Evolutionary conservation across 805 yeast species (phyloP).

Genomic region (Ogataea haglerorum): DNA sequence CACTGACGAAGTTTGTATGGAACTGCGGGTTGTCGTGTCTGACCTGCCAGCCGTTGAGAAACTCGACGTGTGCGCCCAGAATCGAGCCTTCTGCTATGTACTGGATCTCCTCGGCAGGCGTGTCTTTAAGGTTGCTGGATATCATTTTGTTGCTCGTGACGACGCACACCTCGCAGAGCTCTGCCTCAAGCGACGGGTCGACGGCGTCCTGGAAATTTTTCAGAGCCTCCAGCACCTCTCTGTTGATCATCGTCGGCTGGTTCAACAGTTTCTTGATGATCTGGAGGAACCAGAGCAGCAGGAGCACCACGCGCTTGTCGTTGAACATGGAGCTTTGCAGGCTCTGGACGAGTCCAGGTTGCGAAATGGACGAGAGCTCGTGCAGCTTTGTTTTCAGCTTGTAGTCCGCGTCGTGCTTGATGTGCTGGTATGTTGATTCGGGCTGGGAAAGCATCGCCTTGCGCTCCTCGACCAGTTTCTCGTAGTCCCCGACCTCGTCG

Average conservation of each 20-base stretch:
- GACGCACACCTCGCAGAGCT: slow-evolving; percentile 24
- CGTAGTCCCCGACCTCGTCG: slow-evolving; percentile 18
- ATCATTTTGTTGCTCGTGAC: slow-evolving; percentile 29
- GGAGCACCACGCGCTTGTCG: slow-evolving; percentile 27
- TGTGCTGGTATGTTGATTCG: slow-evolving; percentile 7
- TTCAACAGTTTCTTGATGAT: slow-evolving; percentile 26
- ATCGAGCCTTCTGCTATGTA: slow-evolving; percentile 19
- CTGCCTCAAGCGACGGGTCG: slow-evolving; percentile 21
- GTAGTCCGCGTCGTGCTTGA: slow-evolving; percentile 16
- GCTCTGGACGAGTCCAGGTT: slow-evolving; percentile 17
- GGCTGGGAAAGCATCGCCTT: slow-evolving; percentile 1
- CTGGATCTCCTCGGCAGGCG: slow-evolving; percentile 7
- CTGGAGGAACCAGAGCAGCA: slow-evolving; percentile 32
- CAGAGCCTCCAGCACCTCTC: slow-evolving; percentile 11
- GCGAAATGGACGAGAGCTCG: slow-evolving; percentile 16
- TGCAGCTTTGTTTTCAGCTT: slow-evolving; percentile 14
- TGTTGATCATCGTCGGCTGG: slow-evolving; percentile 21
- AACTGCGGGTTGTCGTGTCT: slow-evolving; percentile 27
- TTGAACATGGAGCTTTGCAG: slow-evolving; percentile 24
- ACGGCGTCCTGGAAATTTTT: slow-evolving; percentile 10
- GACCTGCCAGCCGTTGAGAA: slow-evolving; percentile 34
- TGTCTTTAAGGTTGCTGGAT: slow-evolving; percentile 9
- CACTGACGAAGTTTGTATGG: slow-evolving; percentile 29
- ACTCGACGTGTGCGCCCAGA: slow-evolving; percentile 28
- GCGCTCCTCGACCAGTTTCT: slow-evolving; percentile 11